Evolutionary conservation across 441 rosid genomes (phyloP), one percentile per base, ranked within the genome.

Genomic region (Raphanus hybrid): DNA sequence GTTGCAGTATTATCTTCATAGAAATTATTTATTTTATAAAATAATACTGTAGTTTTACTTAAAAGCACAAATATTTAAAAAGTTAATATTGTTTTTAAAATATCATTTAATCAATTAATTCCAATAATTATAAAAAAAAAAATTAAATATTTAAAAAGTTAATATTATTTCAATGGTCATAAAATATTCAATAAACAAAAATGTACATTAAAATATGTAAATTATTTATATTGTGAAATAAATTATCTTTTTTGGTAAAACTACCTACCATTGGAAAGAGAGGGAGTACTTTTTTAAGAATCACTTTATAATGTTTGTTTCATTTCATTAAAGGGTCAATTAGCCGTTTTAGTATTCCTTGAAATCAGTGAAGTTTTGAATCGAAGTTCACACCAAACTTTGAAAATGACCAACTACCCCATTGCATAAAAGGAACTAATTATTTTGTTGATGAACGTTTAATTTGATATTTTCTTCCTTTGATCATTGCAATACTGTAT

Each of bases 341-440:
- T 61, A 78, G 81, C 78, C 78, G 74, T 67, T 73, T 39, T 15
- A 67, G 77, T 37, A 74, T 73, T 48, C 34, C 34, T 64, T 67
- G 74, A 78, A 78, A 61, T 29, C 55, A 67, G 63, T 43, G 64
- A 55, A 4, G 8, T 4, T 39, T 18, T 16, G 43, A 12, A 14
- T 1, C 67, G 67, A 66, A 29, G 26, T 74, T 64, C 78, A 69
- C 67, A 79, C 78, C 78, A 79, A 79, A 55, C 68, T 69, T 68
- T 43, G 78, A 79, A 74, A 69, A 74, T 79, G 71, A 74, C 78
- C 71, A 74, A 79, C 54, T 78, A 79, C 74, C 67, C 43, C 71
- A 15, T 68, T 78, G 32, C 60, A 27, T 14, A 48, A 6, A 52
- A 69, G 4, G 8, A 18, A 18, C 48, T 55, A 29, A 3, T 55